Evolutionary conservation across 2,329 filamentous ascomycete species (phyloP).

Genomic region (Ceratocystis cubensis): DNA sequence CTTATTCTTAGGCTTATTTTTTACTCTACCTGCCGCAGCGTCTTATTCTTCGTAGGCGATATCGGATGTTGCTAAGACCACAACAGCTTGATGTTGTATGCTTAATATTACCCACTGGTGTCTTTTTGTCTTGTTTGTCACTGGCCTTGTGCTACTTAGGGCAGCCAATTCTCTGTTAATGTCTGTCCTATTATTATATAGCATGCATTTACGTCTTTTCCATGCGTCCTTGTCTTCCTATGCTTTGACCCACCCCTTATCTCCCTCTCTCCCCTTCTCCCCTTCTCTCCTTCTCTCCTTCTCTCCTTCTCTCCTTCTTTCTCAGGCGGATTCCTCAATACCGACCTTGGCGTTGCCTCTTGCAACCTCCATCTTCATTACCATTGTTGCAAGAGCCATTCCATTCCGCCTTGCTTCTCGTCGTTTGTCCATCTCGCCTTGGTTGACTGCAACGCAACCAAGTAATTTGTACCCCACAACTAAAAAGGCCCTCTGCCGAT

Average conservation of each 20-base stretch:
- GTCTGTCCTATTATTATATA: too few relatives aligned
- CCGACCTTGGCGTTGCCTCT: neutral
- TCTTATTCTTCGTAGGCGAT: neutral
- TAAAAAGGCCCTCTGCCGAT: neutral
- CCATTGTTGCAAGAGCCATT: constrained; percentile 4
- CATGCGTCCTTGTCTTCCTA: too few relatives aligned
- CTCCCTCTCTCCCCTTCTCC: neutral
- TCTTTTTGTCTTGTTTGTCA: neutral
- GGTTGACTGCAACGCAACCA: neutral
- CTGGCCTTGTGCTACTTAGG: neutral
- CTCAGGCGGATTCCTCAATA: neutral
- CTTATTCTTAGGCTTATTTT: neutral
- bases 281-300: neutral
- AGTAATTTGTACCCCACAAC: neutral
- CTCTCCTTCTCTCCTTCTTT: neutral
- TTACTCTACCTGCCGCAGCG: neutral
- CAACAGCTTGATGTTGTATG: neutral
- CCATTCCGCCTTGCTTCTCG: neutral
- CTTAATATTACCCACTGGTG: neutral
- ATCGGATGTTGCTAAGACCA: neutral
- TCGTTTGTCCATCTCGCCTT: neutral
- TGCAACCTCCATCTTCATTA: neutral
- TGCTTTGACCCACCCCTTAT: too few relatives aligned
- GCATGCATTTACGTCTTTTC: too few relatives aligned
- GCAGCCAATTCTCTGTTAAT: neutral